Evolutionary conservation across 495 filamentous ascomycete species (phyloP), one percentile per base, ranked within the genome.

Genomic region (Eremomyces bilateralis): DNA sequence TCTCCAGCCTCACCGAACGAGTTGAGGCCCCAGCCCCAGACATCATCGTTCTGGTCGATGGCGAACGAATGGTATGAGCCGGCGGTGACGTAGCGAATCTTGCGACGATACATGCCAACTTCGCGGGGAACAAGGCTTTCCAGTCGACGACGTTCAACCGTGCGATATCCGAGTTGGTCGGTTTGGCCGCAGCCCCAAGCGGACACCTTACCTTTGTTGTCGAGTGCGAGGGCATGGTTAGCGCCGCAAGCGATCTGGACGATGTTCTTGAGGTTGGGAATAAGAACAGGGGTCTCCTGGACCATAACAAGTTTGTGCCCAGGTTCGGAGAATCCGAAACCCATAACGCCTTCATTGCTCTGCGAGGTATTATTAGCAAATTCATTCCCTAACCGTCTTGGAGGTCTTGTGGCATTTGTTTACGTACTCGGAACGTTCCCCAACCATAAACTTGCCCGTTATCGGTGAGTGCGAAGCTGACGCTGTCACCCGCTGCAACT

Each of bases 21-120:
- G 57, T 93, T 95, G 22, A 82, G 54, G 4, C 84, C 85, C 81
- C 83, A 95, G 15, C 72, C 61, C 53, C 67, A 85, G 37, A 88
- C 71, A 20, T 72, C 63, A 21, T 68, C 73, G 25, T 72, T 64
- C 15, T 64, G 59, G 53, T 76, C 71, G 39, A 92, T 62, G 28
- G 81, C 79, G 43, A 93, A 80, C 40, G 61, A 67, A 53, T 81
- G 74, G 53, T 76, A 73, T n/a, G 64, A 60, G 28, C 78, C 78
- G 38, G 62, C 62, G 4, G 56, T 61, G 30, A 84, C 59, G 30
- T 60, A 51, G 2, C 48, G 56, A 25, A 72, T 64, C 42, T 65
- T 62, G 49, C 65, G 62, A 34, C 60, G 56, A 21, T 71, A 67
- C 15, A 79, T 59, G 17, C 72, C 73, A 41, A 91, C 67, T 42